Conservation (phyloP, 2,329 filamentous ascomycete species). For the Fusarium tjaetaba region DNA sequence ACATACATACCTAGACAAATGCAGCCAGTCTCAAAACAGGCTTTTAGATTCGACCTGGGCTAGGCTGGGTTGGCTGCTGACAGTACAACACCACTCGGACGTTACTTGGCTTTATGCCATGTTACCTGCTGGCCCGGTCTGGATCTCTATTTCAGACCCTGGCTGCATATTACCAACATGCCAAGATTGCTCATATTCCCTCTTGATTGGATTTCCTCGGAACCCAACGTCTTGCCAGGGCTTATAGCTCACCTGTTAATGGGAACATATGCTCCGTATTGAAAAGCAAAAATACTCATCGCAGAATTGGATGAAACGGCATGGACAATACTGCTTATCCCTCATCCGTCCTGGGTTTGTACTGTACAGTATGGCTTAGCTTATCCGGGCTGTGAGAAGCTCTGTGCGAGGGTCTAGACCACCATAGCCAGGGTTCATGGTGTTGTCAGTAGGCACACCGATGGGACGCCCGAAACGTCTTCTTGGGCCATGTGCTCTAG, state of each 20-base stretch:
- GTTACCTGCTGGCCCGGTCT: conserved; percentile 23
- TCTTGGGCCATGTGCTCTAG: background rate
- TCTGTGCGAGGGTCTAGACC: conserved; percentile 27
- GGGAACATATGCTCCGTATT: conserved; percentile 13
- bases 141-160: conserved; percentile 35
- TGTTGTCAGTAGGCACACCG: conserved; percentile 5
- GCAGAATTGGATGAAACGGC: conserved; percentile 3
- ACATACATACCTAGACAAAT: background rate
- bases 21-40: conserved; percentile 30
- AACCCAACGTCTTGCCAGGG: background rate
- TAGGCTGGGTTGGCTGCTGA: conserved; percentile 11
- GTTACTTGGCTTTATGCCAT: conserved; percentile 21
- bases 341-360: conserved; percentile 12
- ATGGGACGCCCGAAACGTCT: conserved; percentile 5
- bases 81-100: background rate
- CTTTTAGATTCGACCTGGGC: conserved; percentile 12
- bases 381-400: conserved; percentile 9
- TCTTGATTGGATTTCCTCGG: conserved; percentile 15
- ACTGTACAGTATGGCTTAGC: background rate
- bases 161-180: conserved; percentile 25
- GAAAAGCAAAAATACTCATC: conserved; percentile 7
- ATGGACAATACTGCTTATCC: background rate
- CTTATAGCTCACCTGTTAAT: conserved; percentile 11
- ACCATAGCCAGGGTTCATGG: background rate
- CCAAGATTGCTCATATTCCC: conserved; percentile 18